A percentile compares a stretch with the other conserved stretches of the same genome.
phyloP scores from a whole-genome alignment of 306 rosid species.

The Comarum palustre region DNA sequence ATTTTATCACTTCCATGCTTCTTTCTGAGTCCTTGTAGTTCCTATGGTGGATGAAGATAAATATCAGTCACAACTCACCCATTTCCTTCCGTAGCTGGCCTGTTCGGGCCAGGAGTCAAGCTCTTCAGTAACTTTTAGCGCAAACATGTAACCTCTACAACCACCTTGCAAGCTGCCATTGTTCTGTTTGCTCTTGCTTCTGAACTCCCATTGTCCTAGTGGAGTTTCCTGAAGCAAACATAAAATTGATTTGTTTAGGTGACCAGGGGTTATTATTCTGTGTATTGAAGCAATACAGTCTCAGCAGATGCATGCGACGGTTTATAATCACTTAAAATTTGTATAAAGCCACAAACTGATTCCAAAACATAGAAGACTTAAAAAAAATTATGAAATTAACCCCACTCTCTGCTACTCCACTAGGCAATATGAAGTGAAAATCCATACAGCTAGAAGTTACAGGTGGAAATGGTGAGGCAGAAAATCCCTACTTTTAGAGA shows the following conservation, averaged over 20 bases:
- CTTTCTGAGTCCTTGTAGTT: not conserved
- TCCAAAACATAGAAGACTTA: not conserved
- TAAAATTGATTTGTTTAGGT: constrained; percentile 6
- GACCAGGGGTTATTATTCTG: not conserved
- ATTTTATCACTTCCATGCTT: not conserved
- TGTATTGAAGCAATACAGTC: constrained; percentile 4
- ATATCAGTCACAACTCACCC: constrained; percentile 27
- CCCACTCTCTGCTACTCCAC: constrained; percentile 1
- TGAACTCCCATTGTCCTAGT: constrained; percentile 32
- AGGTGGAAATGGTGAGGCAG: not conserved
- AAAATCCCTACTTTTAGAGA: not conserved
- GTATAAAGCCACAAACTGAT: not conserved
- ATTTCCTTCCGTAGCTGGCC: constrained; percentile 29
- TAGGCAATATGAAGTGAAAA: not conserved
- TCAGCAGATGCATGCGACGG: not conserved
- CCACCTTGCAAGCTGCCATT: constrained; percentile 25
- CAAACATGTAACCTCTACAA: constrained; percentile 39
- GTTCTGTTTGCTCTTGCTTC: constrained; percentile 39
- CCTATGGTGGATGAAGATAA: not conserved
- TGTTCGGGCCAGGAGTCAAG: constrained; percentile 39
- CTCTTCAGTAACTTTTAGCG: constrained; percentile 34
- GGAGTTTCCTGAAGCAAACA: constrained; percentile 33
- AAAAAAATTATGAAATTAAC: not conserved
- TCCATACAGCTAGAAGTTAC: constrained; percentile 5
- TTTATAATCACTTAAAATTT: not conserved